Percentiles rank a stretch among this genome's conserved stretches.
phyloP scores from a whole-genome alignment of 495 filamentous ascomycete species.

The Penicillium coffeae region DNA sequence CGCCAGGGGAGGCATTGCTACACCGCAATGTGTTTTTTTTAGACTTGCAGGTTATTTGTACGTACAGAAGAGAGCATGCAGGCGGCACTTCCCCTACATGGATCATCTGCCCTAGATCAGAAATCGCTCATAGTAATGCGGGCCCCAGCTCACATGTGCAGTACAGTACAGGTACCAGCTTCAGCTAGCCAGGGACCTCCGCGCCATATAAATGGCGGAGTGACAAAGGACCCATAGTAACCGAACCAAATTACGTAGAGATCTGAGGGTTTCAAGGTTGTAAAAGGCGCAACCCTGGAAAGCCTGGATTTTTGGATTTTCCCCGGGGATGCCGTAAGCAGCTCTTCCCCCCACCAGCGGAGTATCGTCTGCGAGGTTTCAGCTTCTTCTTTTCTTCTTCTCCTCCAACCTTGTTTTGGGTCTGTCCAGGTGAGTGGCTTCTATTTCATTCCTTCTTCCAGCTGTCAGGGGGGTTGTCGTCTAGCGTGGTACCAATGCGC shows the following conservation, averaged over 20 bases:
- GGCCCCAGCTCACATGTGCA: not conserved
- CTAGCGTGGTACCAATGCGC: not conserved
- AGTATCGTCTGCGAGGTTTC: no score
- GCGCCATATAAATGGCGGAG: no score
- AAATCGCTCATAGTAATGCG: constrained; percentile 1
- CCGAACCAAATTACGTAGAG: not conserved
- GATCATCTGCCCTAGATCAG: not conserved
- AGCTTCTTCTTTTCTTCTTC: not conserved
- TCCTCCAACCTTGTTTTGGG: not conserved
- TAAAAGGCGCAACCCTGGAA: not conserved
- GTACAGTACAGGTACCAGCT: not conserved
- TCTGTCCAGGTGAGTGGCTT: not conserved
- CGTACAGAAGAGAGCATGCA: no score
- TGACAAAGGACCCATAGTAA: no score
- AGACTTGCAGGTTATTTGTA: not conserved
- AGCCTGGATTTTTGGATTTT: not conserved
- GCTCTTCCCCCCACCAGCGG: not conserved
- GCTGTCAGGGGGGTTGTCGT: not conserved
- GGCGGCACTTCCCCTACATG: not conserved
- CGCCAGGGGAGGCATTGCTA: not conserved
- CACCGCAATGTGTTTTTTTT: constrained; percentile 15
- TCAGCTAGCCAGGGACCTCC: no score
- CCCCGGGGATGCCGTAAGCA: not conserved
- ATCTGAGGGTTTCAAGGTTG: not conserved
- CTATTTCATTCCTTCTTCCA: not conserved